Evolutionary conservation across 2,329 filamentous ascomycete genomes (phyloP).

Genomic region (Epichloe gansuensis): DNA sequence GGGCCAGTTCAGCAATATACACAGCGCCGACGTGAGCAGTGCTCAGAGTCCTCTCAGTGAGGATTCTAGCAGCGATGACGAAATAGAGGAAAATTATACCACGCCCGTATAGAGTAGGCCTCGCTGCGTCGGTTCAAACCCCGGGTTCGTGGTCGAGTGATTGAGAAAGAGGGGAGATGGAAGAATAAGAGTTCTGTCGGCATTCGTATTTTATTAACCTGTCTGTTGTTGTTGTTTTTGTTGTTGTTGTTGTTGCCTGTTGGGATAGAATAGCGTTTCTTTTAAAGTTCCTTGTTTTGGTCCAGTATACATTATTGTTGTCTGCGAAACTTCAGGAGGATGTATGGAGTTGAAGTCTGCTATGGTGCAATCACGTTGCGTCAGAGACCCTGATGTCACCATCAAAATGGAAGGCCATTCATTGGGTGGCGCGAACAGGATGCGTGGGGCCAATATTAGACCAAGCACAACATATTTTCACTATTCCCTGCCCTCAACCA

Average conservation of each 20-base stretch:
- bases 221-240: too few relatives aligned
- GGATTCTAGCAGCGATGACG: constrained; percentile 42
- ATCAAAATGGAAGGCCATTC: background rate
- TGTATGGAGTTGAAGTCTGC: background rate
- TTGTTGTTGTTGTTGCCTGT: too few relatives aligned
- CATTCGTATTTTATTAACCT: too few relatives aligned
- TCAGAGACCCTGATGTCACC: background rate
- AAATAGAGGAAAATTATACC: constrained; percentile 28
- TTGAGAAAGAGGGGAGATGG: background rate
- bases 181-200: too few relatives aligned
- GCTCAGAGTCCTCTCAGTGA: constrained; percentile 38
- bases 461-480: too few relatives aligned
- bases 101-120: constrained; percentile 11
- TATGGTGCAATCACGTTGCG: constrained; percentile 4
- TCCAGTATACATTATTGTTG: too few relatives aligned
- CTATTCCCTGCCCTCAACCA: too few relatives aligned
- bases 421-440: background rate
- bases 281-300: too few relatives aligned
- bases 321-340: too few relatives aligned
- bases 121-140: background rate
- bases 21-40: constrained; percentile 35
- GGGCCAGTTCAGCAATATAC: constrained; percentile 29
- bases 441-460: background rate
- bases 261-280: too few relatives aligned
- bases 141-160: background rate